Percentiles rank a stretch among this genome's conserved stretches.
Evolutionary conservation across 257 asterid species (phyloP).

Genomic region (Sherardia arvensis): DNA sequence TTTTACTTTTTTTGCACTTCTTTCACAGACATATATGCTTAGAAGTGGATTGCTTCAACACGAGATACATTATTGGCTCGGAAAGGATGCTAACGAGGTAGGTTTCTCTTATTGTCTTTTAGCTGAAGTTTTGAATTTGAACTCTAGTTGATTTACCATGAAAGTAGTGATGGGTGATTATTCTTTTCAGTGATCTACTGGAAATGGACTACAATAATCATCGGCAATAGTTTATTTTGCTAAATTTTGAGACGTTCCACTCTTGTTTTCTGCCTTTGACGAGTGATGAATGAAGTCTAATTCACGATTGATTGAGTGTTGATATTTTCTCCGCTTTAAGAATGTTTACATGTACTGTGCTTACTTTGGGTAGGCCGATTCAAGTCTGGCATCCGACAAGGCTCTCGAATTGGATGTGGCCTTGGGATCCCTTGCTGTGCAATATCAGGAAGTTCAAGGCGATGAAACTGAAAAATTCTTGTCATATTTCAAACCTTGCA

Average conservation of each 20-base stretch:
- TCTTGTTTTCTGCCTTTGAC: neutral
- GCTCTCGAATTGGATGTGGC: slow-evolving; percentile 76
- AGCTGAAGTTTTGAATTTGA: neutral
- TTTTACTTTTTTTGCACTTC: neutral
- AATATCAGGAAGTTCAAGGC: slow-evolving; percentile 87
- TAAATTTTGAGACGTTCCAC: neutral
- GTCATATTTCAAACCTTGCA: slow-evolving; percentile 84
- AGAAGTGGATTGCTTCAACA: slow-evolving; percentile 51
- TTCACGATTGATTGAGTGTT: neutral
- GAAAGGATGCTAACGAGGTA: slow-evolving; percentile 65
- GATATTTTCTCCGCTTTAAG: neutral
- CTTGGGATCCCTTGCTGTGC: slow-evolving; percentile 75
- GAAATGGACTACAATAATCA: neutral
- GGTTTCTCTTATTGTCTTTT: slow-evolving; percentile 9
- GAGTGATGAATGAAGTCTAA: neutral
- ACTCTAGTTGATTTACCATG: neutral
- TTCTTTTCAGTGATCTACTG: neutral
- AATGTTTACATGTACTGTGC: neutral
- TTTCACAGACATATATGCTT: slow-evolving; percentile 43
- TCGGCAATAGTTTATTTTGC: neutral
- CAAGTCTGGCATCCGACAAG: slow-evolving; percentile 29
- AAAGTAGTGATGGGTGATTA: neutral
- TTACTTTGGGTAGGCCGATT: slow-evolving; percentile 20
- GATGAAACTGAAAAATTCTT: slow-evolving; percentile 74
- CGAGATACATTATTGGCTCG: slow-evolving; percentile 79